These are phyloP conservation scores for Adiantum capillusveneris DNA, from an alignment of 75 land plant species.

Conservation along the genomic window DNA sequence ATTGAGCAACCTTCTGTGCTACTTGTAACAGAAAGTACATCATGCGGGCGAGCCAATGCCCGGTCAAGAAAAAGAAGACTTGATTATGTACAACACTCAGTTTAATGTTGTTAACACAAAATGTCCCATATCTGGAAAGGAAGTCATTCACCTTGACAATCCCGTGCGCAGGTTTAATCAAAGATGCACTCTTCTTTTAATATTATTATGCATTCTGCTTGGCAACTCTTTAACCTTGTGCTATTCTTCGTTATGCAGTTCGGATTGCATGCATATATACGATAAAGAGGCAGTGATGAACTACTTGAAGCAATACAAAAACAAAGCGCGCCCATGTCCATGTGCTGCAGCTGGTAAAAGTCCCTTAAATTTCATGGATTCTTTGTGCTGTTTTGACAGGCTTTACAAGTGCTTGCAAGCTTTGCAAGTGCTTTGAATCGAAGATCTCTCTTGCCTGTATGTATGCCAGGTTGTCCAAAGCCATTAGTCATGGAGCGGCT, in stretches of 20 bases:
- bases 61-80: slow-evolving; percentile 87
- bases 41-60: slow-evolving; percentile 85
- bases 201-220: not conserved
- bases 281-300: slow-evolving; percentile 57
- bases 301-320: slow-evolving; percentile 28
- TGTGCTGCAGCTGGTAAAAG: slow-evolving; percentile 80
- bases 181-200: not conserved
- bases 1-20: not conserved
- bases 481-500: slow-evolving; percentile 33
- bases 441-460: not conserved
- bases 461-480: slow-evolving; percentile 61
- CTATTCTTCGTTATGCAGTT: slow-evolving; percentile 24
- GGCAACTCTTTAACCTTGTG: not conserved
- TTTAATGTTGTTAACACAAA: slow-evolving; percentile 41
- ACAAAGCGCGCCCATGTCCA: slow-evolving; percentile 17
- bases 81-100: slow-evolving; percentile 64
- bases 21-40: slow-evolving; percentile 64
- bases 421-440: not conserved
- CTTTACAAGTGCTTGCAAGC: not conserved
- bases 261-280: slow-evolving; percentile 82
- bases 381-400: not conserved
- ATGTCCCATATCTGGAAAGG: slow-evolving; percentile 77
- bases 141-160: slow-evolving; percentile 50
- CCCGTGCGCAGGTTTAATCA: slow-evolving; percentile 70
- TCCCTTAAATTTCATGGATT: too few species aligned